Conservation (phyloP, 2,329 filamentous ascomycete species). For the Ceratocystis albifundus region DNA sequence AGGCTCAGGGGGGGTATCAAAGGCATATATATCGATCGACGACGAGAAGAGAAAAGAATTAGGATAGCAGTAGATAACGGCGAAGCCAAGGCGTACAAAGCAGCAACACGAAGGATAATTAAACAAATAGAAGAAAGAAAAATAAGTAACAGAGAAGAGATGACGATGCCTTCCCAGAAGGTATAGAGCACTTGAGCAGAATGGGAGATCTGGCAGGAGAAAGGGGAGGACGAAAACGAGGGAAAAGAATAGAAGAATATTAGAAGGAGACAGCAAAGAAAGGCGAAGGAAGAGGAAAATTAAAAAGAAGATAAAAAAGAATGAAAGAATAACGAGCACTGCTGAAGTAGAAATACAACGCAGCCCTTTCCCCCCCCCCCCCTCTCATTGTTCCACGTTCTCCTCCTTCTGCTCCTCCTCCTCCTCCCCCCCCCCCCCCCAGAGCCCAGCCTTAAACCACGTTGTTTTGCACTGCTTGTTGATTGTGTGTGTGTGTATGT, state of each 20-base stretch:
- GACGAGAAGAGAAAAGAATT: neutral
- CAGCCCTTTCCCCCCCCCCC: neutral
- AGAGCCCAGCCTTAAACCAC: neutral
- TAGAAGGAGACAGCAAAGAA: neutral
- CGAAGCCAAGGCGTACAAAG: neutral
- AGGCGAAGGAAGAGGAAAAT: neutral
- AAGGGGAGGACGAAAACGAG: neutral
- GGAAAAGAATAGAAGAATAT: neutral
- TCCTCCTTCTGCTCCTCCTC: neutral
- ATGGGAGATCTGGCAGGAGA: neutral
- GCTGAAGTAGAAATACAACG: constrained; percentile 10
- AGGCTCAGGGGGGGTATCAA: constrained; percentile 6
- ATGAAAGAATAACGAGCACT: constrained; percentile 10
- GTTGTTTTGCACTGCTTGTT: neutral
- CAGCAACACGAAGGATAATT: neutral
- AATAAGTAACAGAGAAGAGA: neutral
- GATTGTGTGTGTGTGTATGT: too few species aligned
- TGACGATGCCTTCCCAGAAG: constrained; percentile 14
- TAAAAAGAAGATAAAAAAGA: neutral
- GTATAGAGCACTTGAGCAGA: neutral
- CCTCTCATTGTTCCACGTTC: neutral
- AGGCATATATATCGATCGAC: constrained; percentile 12
- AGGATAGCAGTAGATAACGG: neutral
- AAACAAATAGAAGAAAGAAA: constrained; percentile 7
- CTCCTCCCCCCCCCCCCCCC: neutral